Conservation (phyloP, 2,329 filamentous ascomycete genomes). For the Penicillium sp. region DNA sequence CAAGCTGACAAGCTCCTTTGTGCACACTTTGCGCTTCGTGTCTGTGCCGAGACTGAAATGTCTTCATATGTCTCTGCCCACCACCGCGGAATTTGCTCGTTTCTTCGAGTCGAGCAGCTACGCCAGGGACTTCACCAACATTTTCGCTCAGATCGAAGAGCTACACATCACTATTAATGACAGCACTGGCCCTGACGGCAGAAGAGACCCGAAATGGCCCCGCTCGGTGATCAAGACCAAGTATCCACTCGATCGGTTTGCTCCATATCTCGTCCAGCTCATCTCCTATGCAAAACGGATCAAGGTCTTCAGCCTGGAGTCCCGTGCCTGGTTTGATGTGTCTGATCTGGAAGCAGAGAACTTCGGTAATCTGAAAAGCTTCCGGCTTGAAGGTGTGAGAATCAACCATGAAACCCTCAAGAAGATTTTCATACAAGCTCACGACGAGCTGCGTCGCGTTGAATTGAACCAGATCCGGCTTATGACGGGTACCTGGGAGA, state of each 20-base stretch:
- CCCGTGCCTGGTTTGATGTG: background rate
- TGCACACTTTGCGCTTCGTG: background rate
- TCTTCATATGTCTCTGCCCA: background rate
- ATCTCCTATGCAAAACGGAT: background rate
- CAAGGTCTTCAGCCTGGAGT: background rate
- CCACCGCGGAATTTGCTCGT: background rate
- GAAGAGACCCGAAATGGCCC: background rate
- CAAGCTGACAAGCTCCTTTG: background rate
- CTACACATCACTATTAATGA: slow-evolving; percentile 1
- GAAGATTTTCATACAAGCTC: background rate
- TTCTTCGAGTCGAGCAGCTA: background rate
- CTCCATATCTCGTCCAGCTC: background rate
- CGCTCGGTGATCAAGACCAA: background rate
- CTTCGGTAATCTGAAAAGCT: background rate
- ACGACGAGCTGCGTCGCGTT: background rate
- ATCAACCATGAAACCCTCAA: background rate
- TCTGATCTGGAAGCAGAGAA: background rate
- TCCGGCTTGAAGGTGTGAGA: background rate
- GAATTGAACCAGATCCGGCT: background rate
- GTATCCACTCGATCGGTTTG: background rate
- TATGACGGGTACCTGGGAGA: background rate
- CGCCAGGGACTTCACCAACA: background rate
- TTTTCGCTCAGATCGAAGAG: background rate
- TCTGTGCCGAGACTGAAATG: background rate
- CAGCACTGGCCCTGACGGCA: background rate